A percentile compares a stretch with the other conserved stretches of the same genome.
phyloP scores from a whole-genome alignment of 805 yeast species.

The Kodamaea restingae region DNA sequence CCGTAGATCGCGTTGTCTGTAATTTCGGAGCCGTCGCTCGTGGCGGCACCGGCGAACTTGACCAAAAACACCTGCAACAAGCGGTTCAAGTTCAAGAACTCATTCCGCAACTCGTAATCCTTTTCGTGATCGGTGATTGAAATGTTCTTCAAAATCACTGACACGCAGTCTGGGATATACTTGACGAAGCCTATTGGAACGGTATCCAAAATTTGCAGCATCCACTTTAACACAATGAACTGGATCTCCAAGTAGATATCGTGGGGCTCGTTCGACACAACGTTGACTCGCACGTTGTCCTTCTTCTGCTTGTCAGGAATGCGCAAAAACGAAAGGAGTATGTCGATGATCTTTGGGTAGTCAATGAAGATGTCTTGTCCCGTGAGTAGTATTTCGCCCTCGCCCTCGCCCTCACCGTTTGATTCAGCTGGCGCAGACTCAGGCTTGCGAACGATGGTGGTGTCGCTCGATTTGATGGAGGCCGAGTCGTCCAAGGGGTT shows the following conservation, averaged over 20 bases:
- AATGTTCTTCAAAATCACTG: constrained; percentile 52
- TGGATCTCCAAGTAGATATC: constrained; percentile 58
- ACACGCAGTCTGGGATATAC: constrained; percentile 68
- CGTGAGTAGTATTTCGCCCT: constrained; percentile 27
- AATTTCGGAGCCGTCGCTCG: constrained; percentile 26
- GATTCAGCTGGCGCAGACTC: constrained; percentile 4
- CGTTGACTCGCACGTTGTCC: constrained; percentile 18
- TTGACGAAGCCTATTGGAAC: constrained; percentile 74
- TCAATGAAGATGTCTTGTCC: constrained; percentile 79
- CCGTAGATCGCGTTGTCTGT: constrained; percentile 52
- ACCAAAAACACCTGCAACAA: constrained; percentile 31
- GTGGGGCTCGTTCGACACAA: constrained; percentile 33
- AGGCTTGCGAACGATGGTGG: constrained; percentile 19
- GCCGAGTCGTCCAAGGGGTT: constrained; percentile 17
- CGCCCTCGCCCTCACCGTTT: constrained; percentile 22
- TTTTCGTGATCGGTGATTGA: constrained; percentile 33
- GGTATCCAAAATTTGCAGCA: constrained; percentile 64
- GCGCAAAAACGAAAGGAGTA: constrained; percentile 75
- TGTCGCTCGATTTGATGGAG: constrained; percentile 26
- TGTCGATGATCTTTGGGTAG: constrained; percentile 74
- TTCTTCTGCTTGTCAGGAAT: constrained; percentile 35
- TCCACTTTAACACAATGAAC: constrained; percentile 76
- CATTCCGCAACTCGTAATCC: constrained; percentile 35
- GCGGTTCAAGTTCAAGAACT: constrained; percentile 32
- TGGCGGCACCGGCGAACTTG: constrained; percentile 28